Evolutionary conservation across 768 basidiomycete genomes (phyloP).

Genomic region (Tubosaeta brunneosetosa): DNA sequence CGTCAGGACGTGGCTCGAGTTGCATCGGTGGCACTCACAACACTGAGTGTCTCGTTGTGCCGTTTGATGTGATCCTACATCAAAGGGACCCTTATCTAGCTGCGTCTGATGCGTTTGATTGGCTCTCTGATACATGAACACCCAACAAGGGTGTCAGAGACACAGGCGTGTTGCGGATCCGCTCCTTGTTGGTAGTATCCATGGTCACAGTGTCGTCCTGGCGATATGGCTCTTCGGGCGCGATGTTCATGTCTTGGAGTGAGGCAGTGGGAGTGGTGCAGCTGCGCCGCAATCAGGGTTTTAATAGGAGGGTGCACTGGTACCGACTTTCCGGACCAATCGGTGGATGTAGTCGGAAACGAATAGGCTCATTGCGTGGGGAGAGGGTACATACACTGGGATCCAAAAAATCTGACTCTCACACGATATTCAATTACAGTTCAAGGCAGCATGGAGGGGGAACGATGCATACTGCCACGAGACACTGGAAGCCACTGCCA

Average conservation of each 20-base stretch:
- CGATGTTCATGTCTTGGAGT: not conserved
- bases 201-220: not conserved
- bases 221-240: not conserved
- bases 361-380: not conserved
- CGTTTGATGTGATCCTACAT: not conserved
- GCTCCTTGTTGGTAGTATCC: not conserved
- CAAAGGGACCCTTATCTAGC: not conserved
- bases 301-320: not conserved
- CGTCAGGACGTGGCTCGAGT: too few relatives aligned
- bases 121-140: not conserved
- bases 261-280: not conserved
- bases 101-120: not conserved
- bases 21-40: not conserved
- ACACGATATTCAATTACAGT: not conserved
- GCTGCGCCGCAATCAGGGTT: not conserved
- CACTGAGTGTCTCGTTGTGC: not conserved
- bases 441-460: not conserved
- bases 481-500: not conserved
- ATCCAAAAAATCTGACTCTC: not conserved
- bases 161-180: not conserved
- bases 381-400: not conserved
- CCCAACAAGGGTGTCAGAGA: not conserved
- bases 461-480: not conserved
- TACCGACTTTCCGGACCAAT: not conserved
- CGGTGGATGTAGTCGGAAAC: not conserved